phyloP scores from a whole-genome alignment of 495 filamentous ascomycete genomes.

The Neurospora intermedia region DNA sequence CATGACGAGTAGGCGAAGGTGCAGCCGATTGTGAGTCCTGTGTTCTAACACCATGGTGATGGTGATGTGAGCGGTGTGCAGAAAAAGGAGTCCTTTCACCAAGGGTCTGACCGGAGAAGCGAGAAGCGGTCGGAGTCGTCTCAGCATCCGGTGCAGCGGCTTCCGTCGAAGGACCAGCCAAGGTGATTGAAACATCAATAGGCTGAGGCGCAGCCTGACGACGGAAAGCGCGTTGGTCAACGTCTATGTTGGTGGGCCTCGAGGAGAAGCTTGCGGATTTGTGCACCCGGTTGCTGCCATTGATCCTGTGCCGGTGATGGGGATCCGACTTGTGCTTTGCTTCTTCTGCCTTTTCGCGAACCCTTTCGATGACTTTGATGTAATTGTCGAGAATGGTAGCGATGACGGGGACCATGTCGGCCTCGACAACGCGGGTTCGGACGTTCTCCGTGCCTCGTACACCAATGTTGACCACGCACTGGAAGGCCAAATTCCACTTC shows the following conservation, averaged over 20 bases:
- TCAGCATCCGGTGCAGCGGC: constrained; percentile 33
- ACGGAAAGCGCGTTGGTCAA: constrained; percentile 35
- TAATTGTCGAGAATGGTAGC: constrained; percentile 99
- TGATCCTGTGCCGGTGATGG: constrained; percentile 34
- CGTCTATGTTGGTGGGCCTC: constrained; percentile 34
- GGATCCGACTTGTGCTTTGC: constrained; percentile 41
- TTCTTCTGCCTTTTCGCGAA: constrained; percentile 71
- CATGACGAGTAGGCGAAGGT: constrained; percentile 40
- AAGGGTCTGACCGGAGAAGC: constrained; percentile 61
- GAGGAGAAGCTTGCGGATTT: constrained; percentile 39
- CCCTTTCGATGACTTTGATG: constrained; percentile 87
- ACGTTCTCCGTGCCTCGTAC: constrained; percentile 91
- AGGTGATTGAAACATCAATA: constrained; percentile 34
- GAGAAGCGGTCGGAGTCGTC: constrained; percentile 51
- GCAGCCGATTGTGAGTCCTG: constrained; percentile 50
- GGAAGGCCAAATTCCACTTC: constrained; percentile 99
- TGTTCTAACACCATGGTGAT: constrained; percentile 48
- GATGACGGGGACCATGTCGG: constrained; percentile 97
- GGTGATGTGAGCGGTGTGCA: constrained; percentile 42
- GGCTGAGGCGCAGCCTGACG: constrained; percentile 36
- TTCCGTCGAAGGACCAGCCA: constrained; percentile 35
- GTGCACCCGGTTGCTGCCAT: constrained; percentile 29
- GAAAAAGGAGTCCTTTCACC: constrained; percentile 58
- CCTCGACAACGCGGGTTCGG: constrained; percentile 89
- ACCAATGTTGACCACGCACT: constrained; percentile 97